These are phyloP conservation scores for Raphanus hybrid DNA, from an alignment of 441 rosid species.

Conservation along the genomic window DNA sequence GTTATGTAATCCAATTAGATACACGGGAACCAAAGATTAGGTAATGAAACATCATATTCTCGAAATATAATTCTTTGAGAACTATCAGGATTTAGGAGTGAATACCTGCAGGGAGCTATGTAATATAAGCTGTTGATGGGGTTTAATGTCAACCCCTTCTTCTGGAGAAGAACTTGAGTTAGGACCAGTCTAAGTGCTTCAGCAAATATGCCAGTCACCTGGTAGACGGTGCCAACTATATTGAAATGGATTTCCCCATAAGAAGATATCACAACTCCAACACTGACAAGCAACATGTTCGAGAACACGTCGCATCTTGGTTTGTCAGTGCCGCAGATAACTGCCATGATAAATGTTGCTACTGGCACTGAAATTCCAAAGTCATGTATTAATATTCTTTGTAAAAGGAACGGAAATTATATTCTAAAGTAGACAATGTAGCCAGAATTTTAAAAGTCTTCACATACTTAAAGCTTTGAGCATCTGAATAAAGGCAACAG, in stretches of 20 bases:
- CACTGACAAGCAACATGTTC: conserved; percentile 99
- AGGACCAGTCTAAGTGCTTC: conserved; percentile 99
- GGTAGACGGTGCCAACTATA: conserved; percentile 93
- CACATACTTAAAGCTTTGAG: conserved; percentile 97
- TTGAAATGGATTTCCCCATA: conserved; percentile 99
- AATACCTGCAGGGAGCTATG: conserved; percentile 99
- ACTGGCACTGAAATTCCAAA: conserved; percentile 90
- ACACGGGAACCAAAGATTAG: background rate
- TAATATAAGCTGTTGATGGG: conserved; percentile 98
- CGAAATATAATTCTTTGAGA: background rate
- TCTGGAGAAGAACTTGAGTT: conserved; percentile 99
- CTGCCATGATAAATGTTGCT: conserved; percentile 94
- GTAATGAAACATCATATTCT: background rate
- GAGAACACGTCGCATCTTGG: conserved; percentile 94
- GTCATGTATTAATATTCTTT: conserved; percentile 35
- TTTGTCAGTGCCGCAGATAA: conserved; percentile 96
- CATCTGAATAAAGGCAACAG: conserved; percentile 99
- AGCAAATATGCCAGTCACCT: conserved; percentile 99
- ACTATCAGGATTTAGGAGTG: background rate
- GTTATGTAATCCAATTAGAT: background rate
- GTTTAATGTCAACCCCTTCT: conserved; percentile 96
- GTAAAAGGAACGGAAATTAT: conserved; percentile 26
- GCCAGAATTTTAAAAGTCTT: conserved; percentile 18
- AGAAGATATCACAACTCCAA: conserved; percentile 97
- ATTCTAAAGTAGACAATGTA: background rate